phyloP scores from a whole-genome alignment of 2,329 filamentous ascomycete genomes.

The Arthrinium puccinioides region DNA sequence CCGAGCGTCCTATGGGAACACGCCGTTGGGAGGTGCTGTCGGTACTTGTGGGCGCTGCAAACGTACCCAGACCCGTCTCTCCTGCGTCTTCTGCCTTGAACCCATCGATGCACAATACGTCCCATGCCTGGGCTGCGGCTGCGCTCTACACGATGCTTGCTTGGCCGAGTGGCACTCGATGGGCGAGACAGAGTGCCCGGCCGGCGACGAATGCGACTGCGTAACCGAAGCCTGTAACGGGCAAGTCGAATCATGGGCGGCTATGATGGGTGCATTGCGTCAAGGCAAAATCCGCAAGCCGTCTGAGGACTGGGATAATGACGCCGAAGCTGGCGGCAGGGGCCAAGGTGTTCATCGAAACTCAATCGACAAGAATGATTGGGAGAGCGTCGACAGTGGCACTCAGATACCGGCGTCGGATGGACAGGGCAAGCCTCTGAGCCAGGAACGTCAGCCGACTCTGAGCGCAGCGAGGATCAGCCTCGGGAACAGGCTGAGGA shows the following conservation, averaged over 20 bases:
- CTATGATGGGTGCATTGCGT: slow-evolving; percentile 37
- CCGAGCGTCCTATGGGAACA: slow-evolving; percentile 42
- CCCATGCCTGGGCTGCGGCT: slow-evolving; percentile 56
- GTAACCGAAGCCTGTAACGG: slow-evolving; percentile 48
- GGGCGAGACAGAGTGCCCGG: slow-evolving; percentile 51
- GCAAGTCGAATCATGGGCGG: slow-evolving; percentile 54
- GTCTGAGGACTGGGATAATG: slow-evolving; percentile 9
- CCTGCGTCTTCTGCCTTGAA: slow-evolving; percentile 56
- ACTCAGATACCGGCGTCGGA: slow-evolving; percentile 17
- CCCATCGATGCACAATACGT: slow-evolving; percentile 53
- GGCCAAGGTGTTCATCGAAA: slow-evolving; percentile 10
- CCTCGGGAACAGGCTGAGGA: slow-evolving; percentile 42
- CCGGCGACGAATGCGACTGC: slow-evolving; percentile 59
- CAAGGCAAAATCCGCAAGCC: slow-evolving; percentile 26
- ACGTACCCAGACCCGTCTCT: slow-evolving; percentile 46
- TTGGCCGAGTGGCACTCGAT: slow-evolving; percentile 51
- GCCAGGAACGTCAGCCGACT: slow-evolving; percentile 20
- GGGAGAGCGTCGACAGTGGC: slow-evolving; percentile 26
- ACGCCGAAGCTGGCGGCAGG: not conserved
- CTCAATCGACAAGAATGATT: slow-evolving; percentile 25
- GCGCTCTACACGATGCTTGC: slow-evolving; percentile 52
- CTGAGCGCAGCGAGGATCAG: slow-evolving; percentile 38
- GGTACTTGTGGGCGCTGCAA: slow-evolving; percentile 42
- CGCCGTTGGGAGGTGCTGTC: slow-evolving; percentile 27
- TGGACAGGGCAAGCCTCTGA: slow-evolving; percentile 19